These are phyloP conservation scores for Phytopythium kandeliae DNA, from an alignment of 352 stramenopile genomes.

Conservation along the genomic window DNA sequence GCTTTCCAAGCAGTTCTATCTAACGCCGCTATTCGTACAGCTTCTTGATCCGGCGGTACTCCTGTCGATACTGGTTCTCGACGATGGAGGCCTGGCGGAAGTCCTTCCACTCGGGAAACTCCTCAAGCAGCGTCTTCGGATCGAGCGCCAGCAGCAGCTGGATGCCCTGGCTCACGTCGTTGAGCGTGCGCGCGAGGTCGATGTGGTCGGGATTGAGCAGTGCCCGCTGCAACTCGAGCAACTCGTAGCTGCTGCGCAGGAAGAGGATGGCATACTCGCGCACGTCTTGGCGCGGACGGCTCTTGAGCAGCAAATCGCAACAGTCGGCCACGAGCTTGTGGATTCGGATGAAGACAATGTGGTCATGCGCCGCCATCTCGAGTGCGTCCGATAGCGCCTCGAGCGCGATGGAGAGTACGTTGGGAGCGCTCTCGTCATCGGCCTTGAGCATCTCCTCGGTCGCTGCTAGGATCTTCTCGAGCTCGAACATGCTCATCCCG, in stretches of 20 bases:
- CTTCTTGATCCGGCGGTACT: slow-evolving; percentile 88
- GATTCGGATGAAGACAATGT: slow-evolving; percentile 88
- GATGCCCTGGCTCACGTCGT: slow-evolving; percentile 91
- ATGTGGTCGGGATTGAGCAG: slow-evolving; percentile 88
- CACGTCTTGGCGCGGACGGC: slow-evolving; percentile 50
- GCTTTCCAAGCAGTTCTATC: neutral
- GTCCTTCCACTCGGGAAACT: slow-evolving; percentile 82
- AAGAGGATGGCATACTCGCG: slow-evolving; percentile 86
- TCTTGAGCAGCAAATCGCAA: slow-evolving; percentile 79
- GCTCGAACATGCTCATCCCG: slow-evolving; percentile 33
- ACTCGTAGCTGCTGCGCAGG: slow-evolving; percentile 74
- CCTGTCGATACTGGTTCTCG: slow-evolving; percentile 84
- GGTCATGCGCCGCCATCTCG: slow-evolving; percentile 79
- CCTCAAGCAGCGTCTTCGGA: slow-evolving; percentile 74
- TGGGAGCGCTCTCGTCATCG: slow-evolving; percentile 25
- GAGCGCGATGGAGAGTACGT: slow-evolving; percentile 64
- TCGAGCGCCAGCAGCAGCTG: slow-evolving; percentile 86
- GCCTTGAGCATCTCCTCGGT: slow-evolving; percentile 63
- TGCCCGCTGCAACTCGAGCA: slow-evolving; percentile 85
- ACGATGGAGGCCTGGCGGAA: slow-evolving; percentile 87
- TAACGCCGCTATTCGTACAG: slow-evolving; percentile 82
- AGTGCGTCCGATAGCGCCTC: slow-evolving; percentile 77
- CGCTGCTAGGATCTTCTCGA: slow-evolving; percentile 57
- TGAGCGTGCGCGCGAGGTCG: slow-evolving; percentile 87
- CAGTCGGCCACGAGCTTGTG: slow-evolving; percentile 89